Percentiles rank a stretch among this genome's conserved stretches.
Evolutionary conservation across 1,284 basidiomycete genomes (phyloP).

Genomic region (Moesziomyces antarcticus): DNA sequence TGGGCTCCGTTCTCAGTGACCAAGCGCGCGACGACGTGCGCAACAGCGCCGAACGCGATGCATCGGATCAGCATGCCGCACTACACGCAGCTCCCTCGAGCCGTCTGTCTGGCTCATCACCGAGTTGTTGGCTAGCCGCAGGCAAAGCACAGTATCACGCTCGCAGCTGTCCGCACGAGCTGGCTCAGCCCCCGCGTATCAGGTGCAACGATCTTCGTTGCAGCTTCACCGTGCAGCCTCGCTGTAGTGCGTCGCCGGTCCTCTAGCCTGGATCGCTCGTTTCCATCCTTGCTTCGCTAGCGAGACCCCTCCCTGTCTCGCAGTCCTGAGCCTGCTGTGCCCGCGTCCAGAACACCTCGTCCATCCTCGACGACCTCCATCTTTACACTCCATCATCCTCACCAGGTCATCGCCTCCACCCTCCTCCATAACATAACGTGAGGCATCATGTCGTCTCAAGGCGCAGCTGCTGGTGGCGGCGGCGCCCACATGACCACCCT

Average conservation of each 20-base stretch:
- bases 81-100: conserved; percentile 5
- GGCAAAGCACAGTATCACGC: no score
- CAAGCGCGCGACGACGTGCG: neutral
- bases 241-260: neutral
- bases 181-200: conserved; percentile 5
- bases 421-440: conserved; percentile 2
- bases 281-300: no score
- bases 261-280: neutral
- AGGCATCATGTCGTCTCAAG: conserved; percentile 35
- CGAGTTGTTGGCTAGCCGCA: no score
- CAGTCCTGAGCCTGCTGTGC: no score
- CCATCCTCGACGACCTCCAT: neutral
- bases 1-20: conserved; percentile 1
- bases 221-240: conserved; percentile 15
- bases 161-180: neutral
- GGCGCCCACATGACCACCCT: conserved; percentile 31
- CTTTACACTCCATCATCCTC: neutral
- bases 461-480: conserved; percentile 22
- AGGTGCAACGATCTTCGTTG: conserved; percentile 36
- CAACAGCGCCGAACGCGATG: conserved; percentile 2
- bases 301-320: no score
- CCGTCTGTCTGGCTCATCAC: no score
- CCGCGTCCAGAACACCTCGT: no score
- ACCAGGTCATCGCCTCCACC: neutral
- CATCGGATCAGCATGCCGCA: conserved; percentile 29